Conservation (phyloP, 2,329 filamentous ascomycete species). For the Fusarium pilosicola region DNA sequence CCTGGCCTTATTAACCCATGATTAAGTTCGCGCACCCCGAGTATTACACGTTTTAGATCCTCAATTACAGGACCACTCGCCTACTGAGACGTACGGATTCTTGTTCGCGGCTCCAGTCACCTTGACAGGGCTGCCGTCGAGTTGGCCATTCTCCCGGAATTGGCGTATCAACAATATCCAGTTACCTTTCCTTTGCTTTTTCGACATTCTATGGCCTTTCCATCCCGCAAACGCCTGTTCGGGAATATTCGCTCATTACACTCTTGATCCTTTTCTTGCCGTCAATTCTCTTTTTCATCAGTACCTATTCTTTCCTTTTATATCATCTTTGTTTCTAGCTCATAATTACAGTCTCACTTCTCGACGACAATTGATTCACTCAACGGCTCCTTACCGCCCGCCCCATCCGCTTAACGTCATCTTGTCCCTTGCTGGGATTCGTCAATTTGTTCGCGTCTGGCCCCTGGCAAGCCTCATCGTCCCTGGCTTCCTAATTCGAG, state of each 20-base stretch:
- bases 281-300: background rate
- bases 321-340: background rate
- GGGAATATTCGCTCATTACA: constrained; percentile 29
- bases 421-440: constrained; percentile 39
- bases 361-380: constrained; percentile 19
- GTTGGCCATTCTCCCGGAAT: background rate
- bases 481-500: constrained; percentile 25
- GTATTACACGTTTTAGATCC: constrained; percentile 12
- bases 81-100: background rate
- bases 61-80: constrained; percentile 15
- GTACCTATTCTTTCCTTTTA: background rate
- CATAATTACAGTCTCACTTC: constrained; percentile 15
- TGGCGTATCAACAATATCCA: constrained; percentile 20
- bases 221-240: constrained; percentile 20
- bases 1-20: constrained; percentile 11
- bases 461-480: constrained; percentile 32
- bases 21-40: constrained; percentile 11
- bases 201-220: constrained; percentile 25
- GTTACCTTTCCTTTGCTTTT: constrained; percentile 30
- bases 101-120: constrained; percentile 2
- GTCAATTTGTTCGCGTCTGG: constrained; percentile 30
- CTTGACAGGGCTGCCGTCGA: constrained; percentile 1
- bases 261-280: background rate
- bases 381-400: constrained; percentile 37
- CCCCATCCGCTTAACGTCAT: constrained; percentile 36